Conservation (phyloP, 1,139 yeast species). For the Geotrichum bryndzae region DNA sequence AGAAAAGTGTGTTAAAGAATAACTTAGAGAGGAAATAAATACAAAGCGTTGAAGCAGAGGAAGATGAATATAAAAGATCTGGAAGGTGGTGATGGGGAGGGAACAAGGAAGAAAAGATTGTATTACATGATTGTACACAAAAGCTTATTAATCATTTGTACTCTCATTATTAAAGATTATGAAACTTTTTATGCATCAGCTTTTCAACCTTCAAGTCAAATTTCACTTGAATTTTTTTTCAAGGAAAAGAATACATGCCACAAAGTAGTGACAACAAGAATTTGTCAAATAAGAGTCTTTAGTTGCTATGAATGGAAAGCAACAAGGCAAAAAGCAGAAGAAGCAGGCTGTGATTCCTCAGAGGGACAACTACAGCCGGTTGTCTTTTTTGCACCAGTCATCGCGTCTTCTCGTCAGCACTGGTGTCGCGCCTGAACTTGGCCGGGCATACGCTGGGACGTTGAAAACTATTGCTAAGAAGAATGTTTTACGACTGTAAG, state of each 20-base stretch:
- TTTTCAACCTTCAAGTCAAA: not conserved
- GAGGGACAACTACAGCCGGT: constrained; percentile 53
- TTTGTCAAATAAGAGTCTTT: not conserved
- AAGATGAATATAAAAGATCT: not conserved
- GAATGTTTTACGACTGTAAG: constrained; percentile 49
- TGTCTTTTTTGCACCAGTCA: constrained; percentile 52
- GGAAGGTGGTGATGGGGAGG: constrained; percentile 12
- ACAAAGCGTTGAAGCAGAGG: constrained; percentile 2
- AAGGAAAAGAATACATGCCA: not conserved
- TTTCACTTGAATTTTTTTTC: not conserved
- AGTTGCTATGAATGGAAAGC: not conserved
- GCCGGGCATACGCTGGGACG: constrained; percentile 43
- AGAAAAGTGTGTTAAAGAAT: not conserved
- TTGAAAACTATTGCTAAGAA: constrained; percentile 50
- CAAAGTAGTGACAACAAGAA: not conserved
- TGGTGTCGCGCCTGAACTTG: constrained; percentile 14
- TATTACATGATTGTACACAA: not conserved
- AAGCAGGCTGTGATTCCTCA: constrained; percentile 42
- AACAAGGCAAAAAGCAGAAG: constrained; percentile 19
- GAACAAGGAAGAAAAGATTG: not conserved
- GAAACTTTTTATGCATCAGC: not conserved
- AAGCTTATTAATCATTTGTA: not conserved
- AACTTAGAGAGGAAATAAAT: not conserved
- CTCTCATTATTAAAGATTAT: not conserved
- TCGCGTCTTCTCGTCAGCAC: constrained; percentile 34